phyloP scores from a whole-genome alignment of 2,329 filamentous ascomycete species.

The Rutstroemia sp. region DNA sequence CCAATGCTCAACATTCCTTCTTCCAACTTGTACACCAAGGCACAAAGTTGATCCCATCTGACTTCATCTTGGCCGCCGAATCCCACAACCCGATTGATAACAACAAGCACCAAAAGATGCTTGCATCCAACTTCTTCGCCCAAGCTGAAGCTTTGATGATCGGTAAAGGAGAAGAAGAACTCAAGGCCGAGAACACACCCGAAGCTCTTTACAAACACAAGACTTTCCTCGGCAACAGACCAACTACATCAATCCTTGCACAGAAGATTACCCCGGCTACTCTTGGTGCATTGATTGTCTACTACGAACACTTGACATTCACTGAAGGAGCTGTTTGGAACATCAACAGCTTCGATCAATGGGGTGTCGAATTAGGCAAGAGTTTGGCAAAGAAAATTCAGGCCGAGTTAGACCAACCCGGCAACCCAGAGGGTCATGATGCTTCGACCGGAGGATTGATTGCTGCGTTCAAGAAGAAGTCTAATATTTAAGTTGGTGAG shows the following conservation, averaged over 20 bases:
- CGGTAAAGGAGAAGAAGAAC: constrained; percentile 75
- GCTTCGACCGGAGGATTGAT: constrained; percentile 83
- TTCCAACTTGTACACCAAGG: constrained; percentile 99
- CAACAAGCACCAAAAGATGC: constrained; percentile 95
- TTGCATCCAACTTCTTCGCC: constrained; percentile 86
- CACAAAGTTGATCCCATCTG: constrained; percentile 95
- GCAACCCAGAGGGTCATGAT: constrained; percentile 69
- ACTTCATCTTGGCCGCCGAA: constrained; percentile 94
- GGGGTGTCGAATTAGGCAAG: constrained; percentile 98
- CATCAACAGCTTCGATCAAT: constrained; percentile 99
- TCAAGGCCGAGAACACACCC: constrained; percentile 66
- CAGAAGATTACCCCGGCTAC: constrained; percentile 91
- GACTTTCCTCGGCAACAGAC: constrained; percentile 96
- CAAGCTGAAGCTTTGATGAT: constrained; percentile 88
- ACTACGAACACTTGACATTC: constrained; percentile 98
- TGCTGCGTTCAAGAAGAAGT: constrained; percentile 76
- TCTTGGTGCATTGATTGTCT: constrained; percentile 90
- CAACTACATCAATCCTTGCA: constrained; percentile 86
- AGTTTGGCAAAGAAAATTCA: constrained; percentile 88
- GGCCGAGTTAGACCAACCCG: constrained; percentile 73
- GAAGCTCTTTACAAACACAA: constrained; percentile 89
- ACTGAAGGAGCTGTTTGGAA: constrained; percentile 98
- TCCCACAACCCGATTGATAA: constrained; percentile 92
- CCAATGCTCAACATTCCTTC: constrained; percentile 99
- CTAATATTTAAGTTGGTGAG: constrained; percentile 10